Evolutionary conservation across 2,329 filamentous ascomycete species (phyloP).

Genomic region (Ploettnerulaceae sp.): DNA sequence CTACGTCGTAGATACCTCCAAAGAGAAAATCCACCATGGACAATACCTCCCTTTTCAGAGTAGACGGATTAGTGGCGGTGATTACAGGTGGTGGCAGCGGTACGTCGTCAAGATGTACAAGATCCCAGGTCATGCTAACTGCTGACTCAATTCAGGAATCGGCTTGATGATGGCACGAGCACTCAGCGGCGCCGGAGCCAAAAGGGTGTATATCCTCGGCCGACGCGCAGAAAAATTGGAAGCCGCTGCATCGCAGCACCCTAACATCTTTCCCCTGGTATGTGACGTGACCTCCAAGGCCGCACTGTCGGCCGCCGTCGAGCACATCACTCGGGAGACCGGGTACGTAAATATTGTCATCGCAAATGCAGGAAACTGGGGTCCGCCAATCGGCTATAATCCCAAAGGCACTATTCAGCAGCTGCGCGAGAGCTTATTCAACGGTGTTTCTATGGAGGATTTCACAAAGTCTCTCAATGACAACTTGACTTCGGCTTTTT

Average conservation of each 20-base stretch:
- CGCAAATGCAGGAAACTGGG: constrained; percentile 54
- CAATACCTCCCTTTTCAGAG: constrained; percentile 49
- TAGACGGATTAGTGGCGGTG: constrained; percentile 51
- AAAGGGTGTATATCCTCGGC: constrained; percentile 51
- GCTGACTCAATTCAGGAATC: no score
- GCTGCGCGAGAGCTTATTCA: constrained; percentile 54
- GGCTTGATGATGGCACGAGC: constrained; percentile 53
- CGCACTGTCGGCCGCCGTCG: constrained; percentile 51
- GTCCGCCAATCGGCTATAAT: constrained; percentile 37
- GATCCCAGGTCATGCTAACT: no score
- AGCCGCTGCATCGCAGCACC: constrained; percentile 37
- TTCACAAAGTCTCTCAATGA: constrained; percentile 57
- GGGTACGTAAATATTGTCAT: constrained; percentile 57
- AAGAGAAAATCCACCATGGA: no score
- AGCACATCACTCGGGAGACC: constrained; percentile 49
- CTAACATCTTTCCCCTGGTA: constrained; percentile 25
- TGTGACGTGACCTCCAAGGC: constrained; percentile 60
- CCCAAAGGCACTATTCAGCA: constrained; percentile 36
- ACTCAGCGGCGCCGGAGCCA: constrained; percentile 47
- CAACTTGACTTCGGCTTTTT: constrained; percentile 62
- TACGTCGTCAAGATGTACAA: neutral
- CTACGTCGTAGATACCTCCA: no score
- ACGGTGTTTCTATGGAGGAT: no score
- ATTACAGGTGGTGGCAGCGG: constrained; percentile 55
- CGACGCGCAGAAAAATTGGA: constrained; percentile 45